Evolutionary conservation across 2,329 filamentous ascomycete species (phyloP), one percentile per base, ranked within the genome.

Genomic region (Didymella exigua): DNA sequence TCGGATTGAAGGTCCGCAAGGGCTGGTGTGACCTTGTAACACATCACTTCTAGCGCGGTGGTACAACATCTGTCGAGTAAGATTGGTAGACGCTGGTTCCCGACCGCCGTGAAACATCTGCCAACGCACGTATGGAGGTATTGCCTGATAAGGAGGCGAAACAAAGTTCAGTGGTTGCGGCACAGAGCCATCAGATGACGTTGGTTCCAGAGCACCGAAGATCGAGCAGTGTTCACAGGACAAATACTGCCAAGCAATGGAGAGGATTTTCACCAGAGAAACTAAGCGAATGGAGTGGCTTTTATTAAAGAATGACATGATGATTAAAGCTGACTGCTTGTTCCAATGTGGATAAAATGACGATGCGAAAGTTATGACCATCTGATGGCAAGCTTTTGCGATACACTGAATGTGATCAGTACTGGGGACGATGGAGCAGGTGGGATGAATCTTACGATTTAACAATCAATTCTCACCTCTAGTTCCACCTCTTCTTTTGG

Each of bases 71-170:
- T 55, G 55, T 57, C 54, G 54, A 60, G 49, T n/a, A 38, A 59
- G 49, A 63, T 61, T 56, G 45, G 51, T 54, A 56, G 50, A 57
- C 48, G 41, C 27, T 26, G 45, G 31, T 31, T 31, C 19, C 34
- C 43, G 49, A 29, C 38, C 23, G 48, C 49, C 8, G 67, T 70
- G 66, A 47, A 61, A 70, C 66, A 61, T 49, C 43, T 67, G 63
- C 62, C 65, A 68, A 49, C 63, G 52, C 62, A 67, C 41, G n/a
- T 46, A 10, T 46, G 44, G 44, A 42, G 26, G 34, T 45, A 45
- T 23, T 46, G 24, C 36, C 41, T 41, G 21, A 41, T 50, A n/a
- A 21, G 10, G 46, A 55, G 42, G 36, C 41, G 26, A 54, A 21
- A 49, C 19, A 9, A 49, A 16, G 14, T 27, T 31, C 11, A 45